Evolutionary conservation across 345 rosid species (phyloP).

Genomic region (Alliaria petiolata): DNA sequence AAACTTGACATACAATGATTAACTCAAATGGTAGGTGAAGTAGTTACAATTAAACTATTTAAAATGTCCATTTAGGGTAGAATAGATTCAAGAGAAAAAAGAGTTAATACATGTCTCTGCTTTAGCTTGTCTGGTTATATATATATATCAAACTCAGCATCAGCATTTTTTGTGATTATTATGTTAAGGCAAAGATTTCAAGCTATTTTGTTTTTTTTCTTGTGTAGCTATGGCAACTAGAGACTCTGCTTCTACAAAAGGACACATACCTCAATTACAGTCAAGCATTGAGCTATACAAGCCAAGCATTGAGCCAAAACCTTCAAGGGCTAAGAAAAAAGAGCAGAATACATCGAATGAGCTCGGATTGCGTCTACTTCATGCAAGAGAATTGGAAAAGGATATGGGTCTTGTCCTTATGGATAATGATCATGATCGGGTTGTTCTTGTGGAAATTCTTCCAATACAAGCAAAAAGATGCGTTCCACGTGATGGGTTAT

Average conservation of each 20-base stretch:
- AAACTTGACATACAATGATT: not conserved
- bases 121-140: constrained; percentile 1
- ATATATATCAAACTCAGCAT: not conserved
- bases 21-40: constrained; percentile 18
- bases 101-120: not conserved
- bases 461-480: constrained; percentile 68
- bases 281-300: constrained; percentile 93
- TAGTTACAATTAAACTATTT: constrained; percentile 10
- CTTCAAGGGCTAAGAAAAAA: constrained; percentile 72
- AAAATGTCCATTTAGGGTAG: not conserved
- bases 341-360: constrained; percentile 49
- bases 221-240: constrained; percentile 95
- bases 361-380: constrained; percentile 52
- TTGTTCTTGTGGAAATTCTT: constrained; percentile 86
- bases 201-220: not conserved
- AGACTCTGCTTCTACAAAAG: constrained; percentile 90
- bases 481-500: constrained; percentile 81
- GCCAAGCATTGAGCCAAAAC: constrained; percentile 98
- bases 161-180: not conserved
- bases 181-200: not conserved
- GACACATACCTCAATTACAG: constrained; percentile 96
- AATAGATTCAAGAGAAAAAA: not conserved
- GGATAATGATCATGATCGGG: constrained; percentile 82
- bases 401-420: constrained; percentile 74
- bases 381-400: constrained; percentile 89